These are phyloP conservation scores for Spiraea crenata DNA, from an alignment of 331 rosid genomes.

Conservation along the genomic window DNA sequence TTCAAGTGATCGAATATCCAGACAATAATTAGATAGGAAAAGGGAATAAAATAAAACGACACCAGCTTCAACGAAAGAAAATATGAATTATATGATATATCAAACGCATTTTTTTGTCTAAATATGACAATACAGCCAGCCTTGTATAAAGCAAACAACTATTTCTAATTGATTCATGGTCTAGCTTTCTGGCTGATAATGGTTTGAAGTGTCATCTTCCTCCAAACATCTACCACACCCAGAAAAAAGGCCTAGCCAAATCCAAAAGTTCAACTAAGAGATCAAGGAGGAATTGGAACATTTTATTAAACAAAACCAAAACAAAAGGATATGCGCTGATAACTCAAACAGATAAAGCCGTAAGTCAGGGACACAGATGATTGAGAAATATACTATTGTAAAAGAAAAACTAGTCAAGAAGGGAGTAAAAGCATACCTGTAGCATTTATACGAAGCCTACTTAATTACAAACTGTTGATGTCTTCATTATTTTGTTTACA, in stretches of 20 bases:
- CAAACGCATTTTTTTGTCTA: neutral
- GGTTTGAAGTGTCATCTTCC: neutral
- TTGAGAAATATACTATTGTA: neutral
- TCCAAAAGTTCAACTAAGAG: neutral
- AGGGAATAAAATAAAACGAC: neutral
- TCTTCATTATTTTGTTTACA: slow-evolving; percentile 22
- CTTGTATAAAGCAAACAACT: neutral
- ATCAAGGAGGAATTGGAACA: neutral
- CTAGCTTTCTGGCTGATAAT: no score
- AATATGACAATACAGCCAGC: slow-evolving; percentile 1
- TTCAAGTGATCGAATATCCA: slow-evolving; percentile 10
- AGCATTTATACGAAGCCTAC: slow-evolving; percentile 10
- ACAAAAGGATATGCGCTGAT: neutral
- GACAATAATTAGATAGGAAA: neutral
- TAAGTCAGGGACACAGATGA: neutral
- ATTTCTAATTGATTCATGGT: neutral
- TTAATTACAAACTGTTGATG: slow-evolving; percentile 25
- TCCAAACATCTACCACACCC: no score
- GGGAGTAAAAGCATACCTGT: slow-evolving; percentile 5
- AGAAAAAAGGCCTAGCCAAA: no score
- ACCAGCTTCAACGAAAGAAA: slow-evolving; percentile 9
- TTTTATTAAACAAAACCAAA: neutral
- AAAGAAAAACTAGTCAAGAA: slow-evolving; percentile 4
- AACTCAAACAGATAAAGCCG: neutral
- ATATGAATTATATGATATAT: no score